Base-by-base conservation (phyloP, 1,284 basidiomycete species). In the Caloboletus inedulis region DNA sequence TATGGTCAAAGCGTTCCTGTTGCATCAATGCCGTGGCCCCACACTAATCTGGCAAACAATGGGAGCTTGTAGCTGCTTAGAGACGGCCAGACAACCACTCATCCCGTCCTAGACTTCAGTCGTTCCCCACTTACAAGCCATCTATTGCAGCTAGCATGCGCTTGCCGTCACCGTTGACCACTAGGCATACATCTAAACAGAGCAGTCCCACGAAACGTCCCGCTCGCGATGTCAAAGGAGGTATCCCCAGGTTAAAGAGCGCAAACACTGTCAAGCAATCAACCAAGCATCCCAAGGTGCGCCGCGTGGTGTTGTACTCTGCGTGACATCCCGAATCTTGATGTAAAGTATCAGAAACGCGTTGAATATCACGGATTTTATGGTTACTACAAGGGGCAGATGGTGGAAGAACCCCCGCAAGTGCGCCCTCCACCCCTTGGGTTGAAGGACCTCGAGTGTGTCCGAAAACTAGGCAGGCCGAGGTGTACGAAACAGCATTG, bases 371-470 rank as follows among this genome's bases (percentile, higher is more conserved):
- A 54, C 39, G 47, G 48, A 18, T 51, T 49, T 31, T n/a, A 53
- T 41, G 51, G 41, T n/a, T 53, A 52, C 30, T 41, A 44, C 52
- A 35, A 49, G 13, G 52, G 49, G 2, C 41, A 49, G 19, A 33
- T 14, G 35, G 54, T 59, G 14, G 44, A 31, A 30, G 55, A 61
- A 36, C 57, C 63, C 4, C 19, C 18, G 19, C 31, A 49, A 49
- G 52, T 52, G 31, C 72, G 75, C 6, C 70, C 73, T 19, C 68
- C 66, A 6, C 57, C 65, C 0, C 61, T 76, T 12, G 55, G 49
- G 12, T 53, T 77, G 10, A 54, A 56, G 16, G 73, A 78, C 48
- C 58, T 79, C 21, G 73, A 77, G 56, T 75, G 72, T 40, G 47
- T 72, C 30, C 71, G 63, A 37, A 65, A 65, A 19, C 62, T 78